Conservation (phyloP, 1,284 basidiomycete species). For the Phenoliferia sp. region DNA sequence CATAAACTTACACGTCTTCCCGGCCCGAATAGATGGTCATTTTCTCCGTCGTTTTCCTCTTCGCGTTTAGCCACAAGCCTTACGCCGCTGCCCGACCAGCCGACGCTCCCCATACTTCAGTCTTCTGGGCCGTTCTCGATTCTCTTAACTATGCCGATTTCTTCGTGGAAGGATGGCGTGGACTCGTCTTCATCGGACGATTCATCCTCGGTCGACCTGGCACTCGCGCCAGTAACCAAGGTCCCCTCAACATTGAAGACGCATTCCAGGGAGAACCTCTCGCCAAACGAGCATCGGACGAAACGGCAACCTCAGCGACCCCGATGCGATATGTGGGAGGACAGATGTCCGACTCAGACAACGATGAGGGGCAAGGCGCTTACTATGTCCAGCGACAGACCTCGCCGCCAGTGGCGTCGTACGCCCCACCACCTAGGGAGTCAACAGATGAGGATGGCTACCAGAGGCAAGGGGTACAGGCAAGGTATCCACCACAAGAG, state of each 20-base stretch:
- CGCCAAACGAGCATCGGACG: neutral
- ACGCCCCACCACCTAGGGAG: neutral
- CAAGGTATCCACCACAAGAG: neutral
- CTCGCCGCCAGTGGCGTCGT: neutral
- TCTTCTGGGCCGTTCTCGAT: conserved; percentile 57
- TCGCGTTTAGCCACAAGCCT: conserved; percentile 69
- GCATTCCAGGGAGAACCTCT: neutral
- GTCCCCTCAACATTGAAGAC: neutral
- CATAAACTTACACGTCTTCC: neutral
- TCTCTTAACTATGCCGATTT: conserved; percentile 74
- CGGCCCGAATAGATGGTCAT: conserved; percentile 63
- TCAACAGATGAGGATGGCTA: neutral
- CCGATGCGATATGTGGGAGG: neutral
- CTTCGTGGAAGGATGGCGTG: conserved; percentile 56
- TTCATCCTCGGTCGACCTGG: conserved; percentile 50
- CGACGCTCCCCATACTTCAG: conserved; percentile 28
- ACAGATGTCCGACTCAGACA: neutral
- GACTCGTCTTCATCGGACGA: conserved; percentile 58
- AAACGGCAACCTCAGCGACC: neutral
- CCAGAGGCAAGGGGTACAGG: neutral
- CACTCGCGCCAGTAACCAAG: conserved; percentile 42
- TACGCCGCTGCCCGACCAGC: conserved; percentile 46
- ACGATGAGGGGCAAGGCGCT: neutral
- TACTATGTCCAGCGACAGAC: neutral
- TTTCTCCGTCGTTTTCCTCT: conserved; percentile 69